Evolutionary conservation across 164 flowering plant species (phyloP), one percentile per base, ranked within the genome.

Genomic region (Vitis cinerea): DNA sequence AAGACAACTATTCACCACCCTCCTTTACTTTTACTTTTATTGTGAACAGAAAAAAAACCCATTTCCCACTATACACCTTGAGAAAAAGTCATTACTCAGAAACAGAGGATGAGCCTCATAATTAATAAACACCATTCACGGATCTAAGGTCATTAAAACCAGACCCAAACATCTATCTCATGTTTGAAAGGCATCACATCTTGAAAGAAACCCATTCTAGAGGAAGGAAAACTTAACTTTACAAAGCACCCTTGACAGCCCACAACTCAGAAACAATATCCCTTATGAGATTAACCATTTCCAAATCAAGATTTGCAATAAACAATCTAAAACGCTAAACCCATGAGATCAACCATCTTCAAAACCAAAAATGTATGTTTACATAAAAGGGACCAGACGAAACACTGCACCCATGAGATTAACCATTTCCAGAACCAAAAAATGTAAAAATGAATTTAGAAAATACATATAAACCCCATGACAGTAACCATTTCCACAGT

Each of bases 61-160:
- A 17, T 12, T 8, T 16, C 53, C 0, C 2, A 47, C 13, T 15
- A 2, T 60, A 60, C 27, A 12, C 48, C 70, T 29, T 68, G 44
- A 37, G 44, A 37, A n/a, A 57, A 57, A 57, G 70, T 15, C 37
- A 67, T 47, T 47, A 48, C 6, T 9, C 30, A 66, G 53, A 13
- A 54, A 37, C 50, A 44, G 17, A 31, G 50, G 5, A 10, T 27
- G 2, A 50, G 47, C 3, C 14, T 8, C 9, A 17, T 13, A 56
- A 1, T 37, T 29, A 54, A 50, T 7, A 2, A 63, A 13, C 27
- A 47, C 14, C 55, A 56, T 19, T 50, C 19, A 72, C 67, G 67
- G 75, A 72, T 67, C 75, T 72, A 61, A 66, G 48, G 23, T 37
- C 57, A 44, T 50, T 53, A 9, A 72, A 49, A 15, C 27, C 59